phyloP scores from a whole-genome alignment of 2,329 filamentous ascomycete species.

The Nectriaceae sp. region DNA sequence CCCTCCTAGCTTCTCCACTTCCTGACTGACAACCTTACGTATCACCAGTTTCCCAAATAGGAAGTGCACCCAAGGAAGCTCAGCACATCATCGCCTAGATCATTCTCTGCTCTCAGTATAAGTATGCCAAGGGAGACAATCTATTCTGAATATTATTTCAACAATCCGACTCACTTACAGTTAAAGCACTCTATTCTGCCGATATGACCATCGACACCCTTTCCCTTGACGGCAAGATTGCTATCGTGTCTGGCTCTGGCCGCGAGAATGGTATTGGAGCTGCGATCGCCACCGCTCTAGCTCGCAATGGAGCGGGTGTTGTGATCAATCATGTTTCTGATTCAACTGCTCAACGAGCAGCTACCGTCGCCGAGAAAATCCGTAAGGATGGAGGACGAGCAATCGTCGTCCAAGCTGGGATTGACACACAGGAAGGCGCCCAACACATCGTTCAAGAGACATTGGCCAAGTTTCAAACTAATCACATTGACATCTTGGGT shows the following conservation, averaged over 20 bases:
- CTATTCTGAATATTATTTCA: too few species aligned
- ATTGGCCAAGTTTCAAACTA: slow-evolving; percentile 32
- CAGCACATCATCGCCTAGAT: too few species aligned
- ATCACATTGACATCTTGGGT: slow-evolving; percentile 46
- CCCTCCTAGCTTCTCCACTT: too few species aligned
- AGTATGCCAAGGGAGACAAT: too few species aligned
- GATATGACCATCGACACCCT: slow-evolving; percentile 39
- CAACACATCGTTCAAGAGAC: slow-evolving; percentile 36
- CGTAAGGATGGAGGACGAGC: slow-evolving; percentile 31
- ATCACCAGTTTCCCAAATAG: too few species aligned
- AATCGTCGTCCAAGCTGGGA: slow-evolving; percentile 35
- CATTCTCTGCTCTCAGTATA: too few species aligned
- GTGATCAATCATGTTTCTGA: slow-evolving; percentile 43
- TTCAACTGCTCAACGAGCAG: slow-evolving; percentile 30
- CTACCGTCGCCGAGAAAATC: slow-evolving; percentile 29
- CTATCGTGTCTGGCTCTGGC: slow-evolving; percentile 48
- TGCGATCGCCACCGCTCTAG: slow-evolving; percentile 41
- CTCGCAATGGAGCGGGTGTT: slow-evolving; percentile 43
- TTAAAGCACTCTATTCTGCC: too few species aligned
- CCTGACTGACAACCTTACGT: too few species aligned
- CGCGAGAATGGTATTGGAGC: slow-evolving; percentile 47
- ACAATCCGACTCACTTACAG: too few species aligned
- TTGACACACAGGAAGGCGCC: slow-evolving; percentile 35
- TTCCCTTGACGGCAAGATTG: slow-evolving; percentile 41
- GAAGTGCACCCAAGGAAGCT: too few species aligned